Conservation (phyloP, 2,329 filamentous ascomycete species). For the Aspergillus sp. region DNA sequence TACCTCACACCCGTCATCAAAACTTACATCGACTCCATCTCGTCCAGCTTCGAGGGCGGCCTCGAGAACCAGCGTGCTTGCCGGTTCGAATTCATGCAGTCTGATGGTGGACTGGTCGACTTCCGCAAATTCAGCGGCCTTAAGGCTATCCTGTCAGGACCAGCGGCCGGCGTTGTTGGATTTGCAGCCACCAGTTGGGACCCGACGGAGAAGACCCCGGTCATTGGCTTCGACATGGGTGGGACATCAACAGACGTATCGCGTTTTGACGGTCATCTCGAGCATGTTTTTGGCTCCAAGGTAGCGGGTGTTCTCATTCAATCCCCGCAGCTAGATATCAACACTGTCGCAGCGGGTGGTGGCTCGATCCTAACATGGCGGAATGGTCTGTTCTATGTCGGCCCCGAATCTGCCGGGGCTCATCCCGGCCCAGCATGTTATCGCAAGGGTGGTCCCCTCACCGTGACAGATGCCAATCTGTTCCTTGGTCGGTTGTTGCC, state of each 20-base stretch:
- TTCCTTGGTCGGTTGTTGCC: slow-evolving; percentile 74
- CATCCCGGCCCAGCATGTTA: slow-evolving; percentile 89
- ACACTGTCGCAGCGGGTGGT: slow-evolving; percentile 84
- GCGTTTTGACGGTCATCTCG: slow-evolving; percentile 74
- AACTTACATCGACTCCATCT: slow-evolving; percentile 55
- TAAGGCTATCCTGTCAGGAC: slow-evolving; percentile 79
- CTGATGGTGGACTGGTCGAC: slow-evolving; percentile 61
- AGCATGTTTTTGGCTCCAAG: slow-evolving; percentile 87
- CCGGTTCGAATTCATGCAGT: slow-evolving; percentile 94
- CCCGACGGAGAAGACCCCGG: slow-evolving; percentile 66
- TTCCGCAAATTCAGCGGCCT: slow-evolving; percentile 66
- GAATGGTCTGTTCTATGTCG: slow-evolving; percentile 81
- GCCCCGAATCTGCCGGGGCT: slow-evolving; percentile 79
- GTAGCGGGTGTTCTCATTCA: slow-evolving; percentile 89
- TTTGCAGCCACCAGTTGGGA: slow-evolving; percentile 91
- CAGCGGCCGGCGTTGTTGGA: slow-evolving; percentile 87
- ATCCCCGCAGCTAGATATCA: slow-evolving; percentile 83
- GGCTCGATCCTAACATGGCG: slow-evolving; percentile 62
- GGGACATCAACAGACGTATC: slow-evolving; percentile 85
- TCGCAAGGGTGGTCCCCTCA: slow-evolving; percentile 77
- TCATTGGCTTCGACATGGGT: slow-evolving; percentile 95
- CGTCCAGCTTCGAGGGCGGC: slow-evolving; percentile 64
- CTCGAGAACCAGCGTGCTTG: slow-evolving; percentile 66
- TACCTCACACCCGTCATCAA: slow-evolving; percentile 73
- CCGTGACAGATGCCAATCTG: slow-evolving; percentile 89